These are phyloP conservation scores for Barnettozyma pratensis DNA, from an alignment of 805 yeast species.

Conservation along the genomic window DNA sequence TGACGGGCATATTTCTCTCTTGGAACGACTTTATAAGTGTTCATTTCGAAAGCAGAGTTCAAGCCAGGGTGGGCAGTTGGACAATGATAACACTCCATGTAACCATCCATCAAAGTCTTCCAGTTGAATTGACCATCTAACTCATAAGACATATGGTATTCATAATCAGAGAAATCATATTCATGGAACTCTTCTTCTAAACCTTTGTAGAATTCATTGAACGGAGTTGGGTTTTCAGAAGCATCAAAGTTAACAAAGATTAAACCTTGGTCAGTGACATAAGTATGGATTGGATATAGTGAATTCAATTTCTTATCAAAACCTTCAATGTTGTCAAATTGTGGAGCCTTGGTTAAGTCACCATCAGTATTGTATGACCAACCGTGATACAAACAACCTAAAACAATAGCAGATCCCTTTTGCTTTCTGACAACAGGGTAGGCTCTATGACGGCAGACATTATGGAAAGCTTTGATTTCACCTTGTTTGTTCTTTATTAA, in stretches of 20 bases:
- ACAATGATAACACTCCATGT: constrained; percentile 65
- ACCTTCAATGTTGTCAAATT: constrained; percentile 54
- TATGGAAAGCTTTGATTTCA: constrained; percentile 54
- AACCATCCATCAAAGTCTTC: constrained; percentile 65
- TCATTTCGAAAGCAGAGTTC: constrained; percentile 52
- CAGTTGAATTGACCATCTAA: constrained; percentile 60
- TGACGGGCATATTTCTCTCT: constrained; percentile 56
- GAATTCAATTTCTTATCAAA: constrained; percentile 52
- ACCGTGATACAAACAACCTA: constrained; percentile 61
- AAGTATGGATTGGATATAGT: constrained; percentile 48
- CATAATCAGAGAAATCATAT: constrained; percentile 55
- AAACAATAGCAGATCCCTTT: constrained; percentile 49
- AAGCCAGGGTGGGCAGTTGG: constrained; percentile 66
- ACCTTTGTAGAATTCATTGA: constrained; percentile 49
- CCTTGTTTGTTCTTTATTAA: constrained; percentile 50
- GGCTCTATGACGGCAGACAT: constrained; percentile 62
- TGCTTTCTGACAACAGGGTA: constrained; percentile 57
- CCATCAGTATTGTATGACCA: constrained; percentile 66
- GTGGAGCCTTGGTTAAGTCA: constrained; percentile 54
- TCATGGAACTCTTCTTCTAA: constrained; percentile 48
- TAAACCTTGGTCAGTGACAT: constrained; percentile 51
- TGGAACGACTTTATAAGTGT: constrained; percentile 60
- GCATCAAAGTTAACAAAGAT: constrained; percentile 51
- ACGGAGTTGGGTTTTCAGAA: constrained; percentile 36
- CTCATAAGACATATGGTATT: constrained; percentile 60